Conservation (phyloP, 2,329 filamentous ascomycete species). For the Lachnum nothofagi region DNA sequence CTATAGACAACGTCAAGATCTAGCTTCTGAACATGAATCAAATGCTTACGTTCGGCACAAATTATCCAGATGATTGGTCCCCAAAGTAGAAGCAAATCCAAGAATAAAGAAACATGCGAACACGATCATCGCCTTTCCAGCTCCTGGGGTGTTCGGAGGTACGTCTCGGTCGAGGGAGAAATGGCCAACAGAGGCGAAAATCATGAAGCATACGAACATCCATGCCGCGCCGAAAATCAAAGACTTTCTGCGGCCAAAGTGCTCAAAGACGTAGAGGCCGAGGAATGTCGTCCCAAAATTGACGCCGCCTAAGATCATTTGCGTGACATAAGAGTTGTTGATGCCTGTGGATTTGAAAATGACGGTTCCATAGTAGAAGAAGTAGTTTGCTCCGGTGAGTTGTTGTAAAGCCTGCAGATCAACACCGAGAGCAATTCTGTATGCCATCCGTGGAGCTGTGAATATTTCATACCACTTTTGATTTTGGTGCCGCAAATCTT, state of each 20-base stretch:
- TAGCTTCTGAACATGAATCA: background rate
- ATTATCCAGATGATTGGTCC: conserved; percentile 64
- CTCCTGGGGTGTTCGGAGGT: conserved; percentile 37
- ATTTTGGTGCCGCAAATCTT: conserved; percentile 49
- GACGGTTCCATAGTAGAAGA: conserved; percentile 61
- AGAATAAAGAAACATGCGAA: conserved; percentile 68
- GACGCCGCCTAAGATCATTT: conserved; percentile 61
- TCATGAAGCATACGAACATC: conserved; percentile 50
- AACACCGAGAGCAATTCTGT: conserved; percentile 61
- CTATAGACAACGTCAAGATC: conserved; percentile 21
- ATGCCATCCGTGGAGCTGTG: conserved; percentile 52
- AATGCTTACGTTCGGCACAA: conserved; percentile 46
- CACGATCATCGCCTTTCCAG: conserved; percentile 63
- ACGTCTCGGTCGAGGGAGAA: conserved; percentile 40
- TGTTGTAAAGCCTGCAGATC: conserved; percentile 62
- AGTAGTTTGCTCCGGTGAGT: conserved; percentile 59
- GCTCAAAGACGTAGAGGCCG: conserved; percentile 58
- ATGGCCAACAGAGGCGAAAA: conserved; percentile 17
- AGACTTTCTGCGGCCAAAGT: conserved; percentile 60
- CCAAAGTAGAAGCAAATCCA: conserved; percentile 62
- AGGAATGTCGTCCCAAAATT: conserved; percentile 48
- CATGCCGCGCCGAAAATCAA: conserved; percentile 62
- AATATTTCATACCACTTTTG: conserved; percentile 56
- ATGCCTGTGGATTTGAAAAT: conserved; percentile 62
- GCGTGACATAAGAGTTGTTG: conserved; percentile 58